Evolutionary conservation across 2,329 filamentous ascomycete species (phyloP), one percentile per base, ranked within the genome.

Genomic region (Pyricularia grisea): DNA sequence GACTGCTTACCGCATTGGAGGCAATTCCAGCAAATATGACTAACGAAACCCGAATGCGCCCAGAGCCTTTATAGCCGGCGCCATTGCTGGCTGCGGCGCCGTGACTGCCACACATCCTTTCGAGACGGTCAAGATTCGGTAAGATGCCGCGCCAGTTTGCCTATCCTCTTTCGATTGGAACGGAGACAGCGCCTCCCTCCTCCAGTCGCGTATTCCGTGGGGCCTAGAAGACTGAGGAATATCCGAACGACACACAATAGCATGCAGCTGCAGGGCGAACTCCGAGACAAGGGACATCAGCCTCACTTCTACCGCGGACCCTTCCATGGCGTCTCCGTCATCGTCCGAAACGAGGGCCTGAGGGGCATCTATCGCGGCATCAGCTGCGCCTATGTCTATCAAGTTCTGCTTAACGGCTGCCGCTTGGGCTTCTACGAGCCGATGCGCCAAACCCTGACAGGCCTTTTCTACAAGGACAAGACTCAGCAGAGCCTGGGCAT

Each of bases 51-150:
- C 6, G 42, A 50, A 50, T 50, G 42, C 42, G 42, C 42, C 23
- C 74, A 88, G 94, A 73, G 92, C 93, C 71, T 99, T 99, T 84
- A 88, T 98, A 76, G 94, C 95, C 69, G 95, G 95, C 78, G 95
- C 95, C 78, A 92, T 99, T 77, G 95, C 95, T 77, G 95, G 95
- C 73, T 98, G 94, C 81, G 95, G 95, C 77, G 95, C 95, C 73
- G 95, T 99, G 70, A 98, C 94, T 60, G 94, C 96, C 73, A 98
- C 95, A 67, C 95, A 99, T 81, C 94, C 94, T 69, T 98, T 98
- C 82, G 95, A 99, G 82, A 98, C 94, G 14, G 93, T 99, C 78
- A 99, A 99, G 87, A 98, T 98, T 78, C 92, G 94, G 91, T 94
- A 84, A 77, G 84, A 67, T 60, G 50, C 25, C 64, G 10, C 42